phyloP scores from a whole-genome alignment of 129 eudicot genomes.

The Erigeron canadensis region DNA sequence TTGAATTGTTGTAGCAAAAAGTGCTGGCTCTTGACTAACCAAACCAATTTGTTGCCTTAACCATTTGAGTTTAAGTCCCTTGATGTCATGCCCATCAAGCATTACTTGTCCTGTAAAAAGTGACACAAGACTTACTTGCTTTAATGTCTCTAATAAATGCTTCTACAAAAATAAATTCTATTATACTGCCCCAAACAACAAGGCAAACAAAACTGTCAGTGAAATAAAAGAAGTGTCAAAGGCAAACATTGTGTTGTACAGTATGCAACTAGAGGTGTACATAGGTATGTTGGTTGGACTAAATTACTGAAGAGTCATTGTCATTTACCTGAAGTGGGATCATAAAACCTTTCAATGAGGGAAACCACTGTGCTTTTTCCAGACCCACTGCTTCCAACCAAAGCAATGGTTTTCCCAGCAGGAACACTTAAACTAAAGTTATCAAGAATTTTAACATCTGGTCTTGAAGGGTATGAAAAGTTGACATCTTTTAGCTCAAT shows the following conservation, averaged over 20 bases:
- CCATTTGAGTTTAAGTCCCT: conserved; percentile 80
- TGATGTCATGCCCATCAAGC: conserved; percentile 85
- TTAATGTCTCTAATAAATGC: background rate
- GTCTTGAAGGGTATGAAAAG: conserved; percentile 87
- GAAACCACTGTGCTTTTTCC: conserved; percentile 98
- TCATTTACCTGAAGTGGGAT: conserved; percentile 77
- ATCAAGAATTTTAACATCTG: conserved; percentile 65
- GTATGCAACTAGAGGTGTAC: conserved; percentile 21
- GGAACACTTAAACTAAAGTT: conserved; percentile 65
- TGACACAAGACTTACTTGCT: conserved; percentile 12
- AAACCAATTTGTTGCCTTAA: conserved; percentile 90
- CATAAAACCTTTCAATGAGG: conserved; percentile 92
- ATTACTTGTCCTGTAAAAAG: conserved; percentile 70
- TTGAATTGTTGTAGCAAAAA: conserved; percentile 89
- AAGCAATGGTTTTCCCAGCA: conserved; percentile 89
- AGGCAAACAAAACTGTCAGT: conserved; percentile 22
- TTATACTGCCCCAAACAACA: conserved; percentile 23
- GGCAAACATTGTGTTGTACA: conserved; percentile 24
- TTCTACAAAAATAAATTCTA: conserved; percentile 10
- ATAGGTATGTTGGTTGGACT: conserved; percentile 34
- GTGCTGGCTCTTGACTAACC: conserved; percentile 94
- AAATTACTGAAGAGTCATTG: conserved; percentile 33
- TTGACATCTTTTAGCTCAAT: conserved; percentile 72
- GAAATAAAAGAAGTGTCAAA: conserved; percentile 32
- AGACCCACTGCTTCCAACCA: conserved; percentile 98